Base-by-base conservation (phyloP, 2,329 filamentous ascomycete genomes). In the Penicillium sp. region DNA sequence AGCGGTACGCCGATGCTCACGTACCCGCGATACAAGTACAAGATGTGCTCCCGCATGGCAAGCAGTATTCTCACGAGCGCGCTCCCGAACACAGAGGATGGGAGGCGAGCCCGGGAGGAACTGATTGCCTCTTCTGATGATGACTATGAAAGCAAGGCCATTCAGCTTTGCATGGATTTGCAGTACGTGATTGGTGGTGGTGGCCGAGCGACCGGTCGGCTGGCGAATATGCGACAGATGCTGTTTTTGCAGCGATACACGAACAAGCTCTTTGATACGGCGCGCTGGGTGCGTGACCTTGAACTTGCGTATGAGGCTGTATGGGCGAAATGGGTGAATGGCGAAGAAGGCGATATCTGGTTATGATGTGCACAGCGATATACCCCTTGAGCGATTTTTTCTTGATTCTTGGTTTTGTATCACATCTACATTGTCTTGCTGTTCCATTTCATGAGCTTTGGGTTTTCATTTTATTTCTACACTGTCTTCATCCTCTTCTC, bases 1-100 rank as follows among this genome's bases (percentile, higher is more conserved):
- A 96, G 90, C 52, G 96, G 93, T 65, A 98, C 95, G 0, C 95
- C 95, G 5, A 79, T 99, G 22, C 81, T 99, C 27, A 99, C 95
- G 0, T 81, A 95, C 29, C 93, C 95, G 11, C 86, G 95, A 35
- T 97, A 98, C 74, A 85, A 90, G 50, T 97, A 97, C 78, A 99
- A 99, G 76, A 99, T 99, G 95, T 99, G 95, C 75, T 96, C 91
- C 44, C 90, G 95, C 53, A 99, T 99, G 90, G 95, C 93, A 7
- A 93, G 95, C 7, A 96, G 91, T 11, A 98, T 99, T 55, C 82
- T 99, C 29, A 90, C 87, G 62, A 95, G 95, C 16, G 95, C 95
- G 0, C 78, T 99, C 3, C 95, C 95, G 0, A 88, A 87, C 63
- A 82, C 80, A 0, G 76, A 80, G 1, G 85, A 86, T n/a, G 92